A percentile compares a stretch with the other conserved stretches of the same genome.
phyloP scores from a whole-genome alignment of 1,139 yeast species.

The Magnusiomyces paraingens region DNA sequence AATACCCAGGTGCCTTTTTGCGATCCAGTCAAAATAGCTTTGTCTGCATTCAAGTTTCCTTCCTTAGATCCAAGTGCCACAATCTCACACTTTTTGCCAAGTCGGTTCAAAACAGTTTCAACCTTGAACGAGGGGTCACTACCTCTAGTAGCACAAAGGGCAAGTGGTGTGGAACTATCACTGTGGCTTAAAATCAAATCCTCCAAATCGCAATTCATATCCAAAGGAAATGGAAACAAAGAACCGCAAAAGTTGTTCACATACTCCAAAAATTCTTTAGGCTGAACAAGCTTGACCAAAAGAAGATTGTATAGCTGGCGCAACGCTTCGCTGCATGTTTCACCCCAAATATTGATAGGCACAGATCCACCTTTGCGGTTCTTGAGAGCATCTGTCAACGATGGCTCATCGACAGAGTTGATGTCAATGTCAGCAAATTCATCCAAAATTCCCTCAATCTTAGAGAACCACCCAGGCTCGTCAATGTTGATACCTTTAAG shows the following conservation, averaged over 20 bases:
- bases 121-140: conserved; percentile 61
- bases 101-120: conserved; percentile 38
- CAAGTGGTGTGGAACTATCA: conserved; percentile 35
- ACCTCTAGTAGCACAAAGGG: conserved; percentile 56
- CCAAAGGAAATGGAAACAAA: conserved; percentile 4
- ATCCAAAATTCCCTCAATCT: conserved; percentile 12
- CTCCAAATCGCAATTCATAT: conserved; percentile 13
- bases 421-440: conserved; percentile 12
- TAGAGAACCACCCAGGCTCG: conserved; percentile 13
- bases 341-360: conserved; percentile 14
- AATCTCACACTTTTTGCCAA: conserved; percentile 32
- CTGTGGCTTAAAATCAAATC: conserved; percentile 19
- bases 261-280: conserved; percentile 21
- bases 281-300: conserved; percentile 21
- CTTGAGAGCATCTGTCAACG: conserved; percentile 77
- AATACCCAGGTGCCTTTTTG: conserved; percentile 58
- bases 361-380: conserved; percentile 12
- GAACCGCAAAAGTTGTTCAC: conserved; percentile 18
- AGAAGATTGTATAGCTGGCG: conserved; percentile 19
- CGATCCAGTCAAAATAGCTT: conserved; percentile 43
- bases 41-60: conserved; percentile 51
- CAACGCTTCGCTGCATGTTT: conserved; percentile 17
- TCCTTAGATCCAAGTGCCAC: conserved; percentile 77
- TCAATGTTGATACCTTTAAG: conserved; percentile 4
- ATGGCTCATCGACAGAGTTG: conserved; percentile 61